Percentiles rank a stretch among this genome's conserved stretches.
Conservation (phyloP, 768 basidiomycete genomes). For the Pleurotus platypus region DNA sequence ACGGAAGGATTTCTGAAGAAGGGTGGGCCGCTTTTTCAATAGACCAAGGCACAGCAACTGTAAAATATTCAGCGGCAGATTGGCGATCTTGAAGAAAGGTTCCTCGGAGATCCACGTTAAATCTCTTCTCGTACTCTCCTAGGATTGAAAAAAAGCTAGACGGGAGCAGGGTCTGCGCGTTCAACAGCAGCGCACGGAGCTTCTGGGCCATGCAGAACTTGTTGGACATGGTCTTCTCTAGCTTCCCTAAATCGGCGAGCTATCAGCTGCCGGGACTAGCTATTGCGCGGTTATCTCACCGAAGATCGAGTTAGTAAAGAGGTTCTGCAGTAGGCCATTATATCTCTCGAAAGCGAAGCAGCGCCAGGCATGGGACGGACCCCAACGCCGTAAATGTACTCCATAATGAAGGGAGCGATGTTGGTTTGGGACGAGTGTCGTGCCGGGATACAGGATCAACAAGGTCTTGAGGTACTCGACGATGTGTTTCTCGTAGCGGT, state of each 20-base stretch:
- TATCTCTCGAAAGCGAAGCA: not conserved
- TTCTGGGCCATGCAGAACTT: too few species aligned
- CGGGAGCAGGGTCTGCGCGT: too few species aligned
- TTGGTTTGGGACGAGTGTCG: slow-evolving; percentile 22
- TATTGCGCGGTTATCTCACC: not conserved
- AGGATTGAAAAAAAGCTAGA: too few species aligned
- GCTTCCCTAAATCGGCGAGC: too few species aligned
- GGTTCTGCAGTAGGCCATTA: not conserved
- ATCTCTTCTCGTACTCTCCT: not conserved
- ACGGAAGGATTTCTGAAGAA: not conserved
- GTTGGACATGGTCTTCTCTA: too few species aligned
- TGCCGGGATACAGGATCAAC: slow-evolving; percentile 18
- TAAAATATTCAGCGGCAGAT: not conserved
- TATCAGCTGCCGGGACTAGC: not conserved
- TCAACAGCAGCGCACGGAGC: too few species aligned
- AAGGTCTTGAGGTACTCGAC: slow-evolving; percentile 16
- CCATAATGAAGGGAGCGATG: slow-evolving; percentile 29
- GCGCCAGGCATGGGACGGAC: slow-evolving; percentile 19
- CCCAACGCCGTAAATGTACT: slow-evolving; percentile 20
- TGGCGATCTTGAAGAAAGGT: not conserved
- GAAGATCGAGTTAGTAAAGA: not conserved
- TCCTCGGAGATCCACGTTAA: slow-evolving; percentile 11
- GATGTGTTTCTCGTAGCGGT: slow-evolving; percentile 11
- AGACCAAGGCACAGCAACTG: not conserved
- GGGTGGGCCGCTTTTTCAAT: not conserved